Evolutionary conservation across 129 eudicot genomes (phyloP), one percentile per base, ranked within the genome.

Genomic region (carrot (Daucus carota)): DNA sequence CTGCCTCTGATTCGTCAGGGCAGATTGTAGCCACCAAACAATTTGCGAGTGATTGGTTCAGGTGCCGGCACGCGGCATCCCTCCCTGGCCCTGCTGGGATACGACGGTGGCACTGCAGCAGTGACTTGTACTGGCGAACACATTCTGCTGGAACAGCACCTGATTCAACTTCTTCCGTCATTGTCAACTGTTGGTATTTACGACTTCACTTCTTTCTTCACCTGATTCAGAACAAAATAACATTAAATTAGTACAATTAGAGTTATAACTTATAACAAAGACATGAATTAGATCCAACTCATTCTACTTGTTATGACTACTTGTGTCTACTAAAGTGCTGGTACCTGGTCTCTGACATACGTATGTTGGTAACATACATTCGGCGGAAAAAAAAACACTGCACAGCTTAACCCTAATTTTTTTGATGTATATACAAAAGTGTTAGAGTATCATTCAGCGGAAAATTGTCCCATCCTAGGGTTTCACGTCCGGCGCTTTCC

Each of bases 1-100:
- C 98, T 65, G 97, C 93, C 34, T 89, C 90, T 46, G 86, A 80
- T 70, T 94, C 90, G 2, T 85, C 76, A 2, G 98, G 98, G 84
- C 98, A 94, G 42, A 85, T 72, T 40, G 69, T 72, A 44, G 83
- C 40, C 67, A 92, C 87, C 73, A 92, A 47, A 80, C 96, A 92
- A 72, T 88, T 87, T 5, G 92, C 96, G 0, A 92, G 81, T 0
- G 94, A 89, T 3, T 86, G 91, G 86, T 92, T 92, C 20, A 92
- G 71, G 79, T 92, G 97, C 50, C 91, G 90, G 86, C 97, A 92
- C 0, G 92, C 87, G 34, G 90, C 72, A 26, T 87, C 78, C 70
- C 96, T 79, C 31, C 83, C 62, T 18, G 80, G 85, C 22, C 91
- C 90, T 26, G 31, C 68, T 2, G 96, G 90, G 10, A 87, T 57